phyloP scores from a whole-genome alignment of 768 basidiomycete genomes.

The Suillus sp. region DNA sequence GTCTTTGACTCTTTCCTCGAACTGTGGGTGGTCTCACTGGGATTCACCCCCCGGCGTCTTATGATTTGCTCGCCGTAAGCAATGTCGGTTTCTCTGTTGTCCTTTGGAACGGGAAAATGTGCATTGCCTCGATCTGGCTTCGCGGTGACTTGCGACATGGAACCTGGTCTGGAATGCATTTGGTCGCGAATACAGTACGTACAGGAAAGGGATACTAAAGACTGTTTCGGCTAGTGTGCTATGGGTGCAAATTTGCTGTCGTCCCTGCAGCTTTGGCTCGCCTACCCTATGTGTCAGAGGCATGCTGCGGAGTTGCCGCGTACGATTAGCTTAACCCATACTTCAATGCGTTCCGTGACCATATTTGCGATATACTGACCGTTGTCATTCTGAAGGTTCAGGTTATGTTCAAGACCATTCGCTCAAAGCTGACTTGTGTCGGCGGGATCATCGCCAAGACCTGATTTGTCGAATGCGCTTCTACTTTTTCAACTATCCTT shows the following conservation, averaged over 20 bases:
- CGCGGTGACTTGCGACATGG: slow-evolving; percentile 35
- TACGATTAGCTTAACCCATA: slow-evolving; percentile 39
- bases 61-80: slow-evolving; percentile 56
- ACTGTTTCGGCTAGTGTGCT: slow-evolving; percentile 16
- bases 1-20: slow-evolving; percentile 45
- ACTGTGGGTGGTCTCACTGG: slow-evolving; percentile 22
- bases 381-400: slow-evolving; percentile 11
- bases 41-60: slow-evolving; percentile 52
- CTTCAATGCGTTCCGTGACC: background rate
- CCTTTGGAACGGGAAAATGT: slow-evolving; percentile 23
- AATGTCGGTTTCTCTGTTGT: slow-evolving; percentile 30
- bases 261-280: slow-evolving; percentile 24
- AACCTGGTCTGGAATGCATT: slow-evolving; percentile 22
- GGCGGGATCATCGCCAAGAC: slow-evolving; percentile 35
- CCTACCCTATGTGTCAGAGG: slow-evolving; percentile 22
- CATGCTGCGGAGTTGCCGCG: slow-evolving; percentile 26
- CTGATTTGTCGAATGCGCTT: slow-evolving; percentile 21
- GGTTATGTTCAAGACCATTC: slow-evolving; percentile 7
- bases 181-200: slow-evolving; percentile 33
- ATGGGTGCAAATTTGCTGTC: slow-evolving; percentile 15
- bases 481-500: slow-evolving; percentile 26
- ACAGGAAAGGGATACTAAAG: slow-evolving; percentile 36
- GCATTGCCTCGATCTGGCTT: slow-evolving; percentile 55
- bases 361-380: background rate
- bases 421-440: slow-evolving; percentile 7